Evolutionary conservation across 495 filamentous ascomycete species (phyloP).

Genomic region (Aspergillus saccharolyticus): DNA sequence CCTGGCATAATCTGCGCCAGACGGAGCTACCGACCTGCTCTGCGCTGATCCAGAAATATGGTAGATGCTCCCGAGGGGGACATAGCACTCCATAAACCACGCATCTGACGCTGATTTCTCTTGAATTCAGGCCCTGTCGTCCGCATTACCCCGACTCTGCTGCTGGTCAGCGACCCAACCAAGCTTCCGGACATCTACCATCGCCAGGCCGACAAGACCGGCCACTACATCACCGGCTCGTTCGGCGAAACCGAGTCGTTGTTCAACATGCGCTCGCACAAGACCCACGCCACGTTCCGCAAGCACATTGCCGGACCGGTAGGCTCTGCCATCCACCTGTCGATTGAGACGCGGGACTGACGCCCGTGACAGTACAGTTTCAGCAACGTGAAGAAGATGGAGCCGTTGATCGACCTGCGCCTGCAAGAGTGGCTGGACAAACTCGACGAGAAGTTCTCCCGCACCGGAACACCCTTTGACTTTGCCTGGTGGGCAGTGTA

Average conservation of each 20-base stretch:
- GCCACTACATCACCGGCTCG: constrained; percentile 47
- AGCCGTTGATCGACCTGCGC: constrained; percentile 43
- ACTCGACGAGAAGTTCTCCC: constrained; percentile 37
- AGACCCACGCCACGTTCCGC: constrained; percentile 42
- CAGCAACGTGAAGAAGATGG: constrained; percentile 48
- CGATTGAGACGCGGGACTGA: constrained; percentile 15
- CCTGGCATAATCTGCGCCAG: constrained; percentile 41
- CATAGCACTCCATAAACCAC: too few relatives aligned
- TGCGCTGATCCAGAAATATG: constrained; percentile 11
- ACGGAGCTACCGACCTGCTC: constrained; percentile 36
- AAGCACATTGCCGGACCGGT: constrained; percentile 39
- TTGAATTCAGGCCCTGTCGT: constrained; percentile 37
- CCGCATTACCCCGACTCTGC: constrained; percentile 41
- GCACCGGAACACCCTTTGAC: constrained; percentile 43
- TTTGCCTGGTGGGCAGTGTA: constrained; percentile 50
- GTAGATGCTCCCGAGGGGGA: background rate
- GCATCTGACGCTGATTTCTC: background rate
- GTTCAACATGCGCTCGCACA: constrained; percentile 47
- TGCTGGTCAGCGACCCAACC: constrained; percentile 40
- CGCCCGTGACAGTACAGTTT: constrained; percentile 43
- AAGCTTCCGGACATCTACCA: constrained; percentile 51
- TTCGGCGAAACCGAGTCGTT: constrained; percentile 45
- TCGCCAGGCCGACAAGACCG: constrained; percentile 50
- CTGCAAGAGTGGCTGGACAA: constrained; percentile 42
- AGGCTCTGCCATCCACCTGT: constrained; percentile 9